Conservation (phyloP, 2,329 filamentous ascomycete species). For the Colletotrichum noveboracense region DNA sequence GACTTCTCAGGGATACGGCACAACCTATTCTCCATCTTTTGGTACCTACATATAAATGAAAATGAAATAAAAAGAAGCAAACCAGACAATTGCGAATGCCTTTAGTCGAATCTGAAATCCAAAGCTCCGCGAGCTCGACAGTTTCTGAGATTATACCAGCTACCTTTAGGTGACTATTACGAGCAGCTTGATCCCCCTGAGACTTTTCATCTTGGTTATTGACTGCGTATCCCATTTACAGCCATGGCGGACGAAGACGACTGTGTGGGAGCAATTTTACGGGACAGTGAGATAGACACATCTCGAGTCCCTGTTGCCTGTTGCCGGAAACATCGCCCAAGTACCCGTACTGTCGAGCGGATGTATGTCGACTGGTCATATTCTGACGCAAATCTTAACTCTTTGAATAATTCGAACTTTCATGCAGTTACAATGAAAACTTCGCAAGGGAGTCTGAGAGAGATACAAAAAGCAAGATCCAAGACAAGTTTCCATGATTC, state of each 20-base stretch:
- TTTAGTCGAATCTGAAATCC: too few relatives aligned
- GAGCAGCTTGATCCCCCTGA: accelerated
- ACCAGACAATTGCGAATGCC: too few relatives aligned
- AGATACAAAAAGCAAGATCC: not conserved
- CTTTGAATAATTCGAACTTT: not conserved
- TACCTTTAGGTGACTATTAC: not conserved
- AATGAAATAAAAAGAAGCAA: too few relatives aligned
- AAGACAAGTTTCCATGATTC: not conserved
- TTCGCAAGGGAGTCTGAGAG: not conserved
- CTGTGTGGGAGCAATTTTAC: too few relatives aligned
- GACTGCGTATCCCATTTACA: accelerated
- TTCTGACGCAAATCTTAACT: not conserved
- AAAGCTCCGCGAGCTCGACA: too few relatives aligned
- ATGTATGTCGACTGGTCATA: not conserved
- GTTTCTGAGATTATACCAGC: too few relatives aligned
- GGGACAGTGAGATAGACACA: not conserved
- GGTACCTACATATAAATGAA: too few relatives aligned
- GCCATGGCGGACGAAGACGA: not conserved
- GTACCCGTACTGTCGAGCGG: accelerated
- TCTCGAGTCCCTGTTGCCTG: not conserved
- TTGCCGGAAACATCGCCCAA: not conserved
- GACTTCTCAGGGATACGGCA: too few relatives aligned
- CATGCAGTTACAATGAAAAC: not conserved
- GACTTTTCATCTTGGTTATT: not conserved
- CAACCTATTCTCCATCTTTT: too few relatives aligned